These are phyloP conservation scores for Phaseolus coccineus DNA, from an alignment of 331 rosid species.

Conservation along the genomic window DNA sequence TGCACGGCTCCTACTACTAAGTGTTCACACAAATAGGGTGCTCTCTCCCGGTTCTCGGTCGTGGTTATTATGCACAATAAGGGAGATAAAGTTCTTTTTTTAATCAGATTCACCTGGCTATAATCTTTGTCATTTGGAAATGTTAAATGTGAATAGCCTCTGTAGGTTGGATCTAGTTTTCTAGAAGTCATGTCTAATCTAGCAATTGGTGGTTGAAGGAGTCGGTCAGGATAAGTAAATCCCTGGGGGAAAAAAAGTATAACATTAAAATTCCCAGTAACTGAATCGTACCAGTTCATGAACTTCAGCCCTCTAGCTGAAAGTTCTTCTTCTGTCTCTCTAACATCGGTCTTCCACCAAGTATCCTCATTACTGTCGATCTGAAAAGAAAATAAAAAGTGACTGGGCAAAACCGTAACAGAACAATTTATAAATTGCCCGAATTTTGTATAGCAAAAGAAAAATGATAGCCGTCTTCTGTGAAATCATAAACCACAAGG, in stretches of 20 bases:
- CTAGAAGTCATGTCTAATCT: not conserved
- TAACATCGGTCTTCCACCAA: constrained; percentile 68
- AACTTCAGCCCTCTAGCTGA: constrained; percentile 74
- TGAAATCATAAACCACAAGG: constrained; percentile 16
- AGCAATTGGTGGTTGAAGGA: constrained; percentile 2
- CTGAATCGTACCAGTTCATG: constrained; percentile 66
- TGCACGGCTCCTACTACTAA: not conserved
- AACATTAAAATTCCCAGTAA: not conserved
- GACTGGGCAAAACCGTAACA: constrained; percentile 21
- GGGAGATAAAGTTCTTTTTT: not conserved
- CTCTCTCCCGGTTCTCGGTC: not conserved
- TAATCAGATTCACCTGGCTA: not conserved
- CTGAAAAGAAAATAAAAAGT: constrained; percentile 49
- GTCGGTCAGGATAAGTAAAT: not conserved
- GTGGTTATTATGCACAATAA: not conserved
- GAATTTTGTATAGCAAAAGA: not conserved
- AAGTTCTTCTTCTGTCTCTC: constrained; percentile 72
- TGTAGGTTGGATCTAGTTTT: not conserved
- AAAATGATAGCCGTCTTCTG: constrained; percentile 16
- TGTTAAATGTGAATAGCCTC: not conserved
- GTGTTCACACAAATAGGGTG: not conserved
- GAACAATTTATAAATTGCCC: constrained; percentile 12
- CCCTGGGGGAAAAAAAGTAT: not conserved
- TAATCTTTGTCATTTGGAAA: not conserved
- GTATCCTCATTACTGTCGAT: constrained; percentile 70